Evolutionary conservation across 163 green algal species (phyloP), one percentile per base, ranked within the genome.

Genomic region (Scenedesmus sp.): DNA sequence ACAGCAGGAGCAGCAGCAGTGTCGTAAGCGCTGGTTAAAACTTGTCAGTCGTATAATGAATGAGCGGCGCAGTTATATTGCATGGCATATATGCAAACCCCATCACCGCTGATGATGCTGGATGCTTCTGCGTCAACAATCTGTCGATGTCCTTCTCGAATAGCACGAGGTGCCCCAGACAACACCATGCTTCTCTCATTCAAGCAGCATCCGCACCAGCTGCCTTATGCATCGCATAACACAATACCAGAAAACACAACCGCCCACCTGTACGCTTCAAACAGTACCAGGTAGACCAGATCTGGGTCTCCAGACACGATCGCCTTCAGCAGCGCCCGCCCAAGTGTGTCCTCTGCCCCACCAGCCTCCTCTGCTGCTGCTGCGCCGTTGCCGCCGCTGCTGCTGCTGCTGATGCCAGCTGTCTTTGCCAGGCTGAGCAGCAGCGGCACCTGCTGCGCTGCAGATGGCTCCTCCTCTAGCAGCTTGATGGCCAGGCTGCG

Each of bases 291-390:
- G 86, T 97, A 96, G 18, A 97, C 94, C 34, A 97, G 92, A 92
- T 97, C 94, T 0, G 96, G 95, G 93, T 98, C 96, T 0, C 96
- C 96, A 87, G 94, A 96, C 66, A 96, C 94, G 6, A 97, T 83
- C 2, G 96, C 96, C 62, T 95, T 95, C 13, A 92, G 90, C 83
- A 98, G 91, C 12, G 96, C 97, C 1, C 94, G 84, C 54, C 82
- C 85, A 7, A 95, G 55, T 2, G 88, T 91, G 20, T 96, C 94
- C 16, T 97, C 95, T 12, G 91, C 93, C 64, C 74, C 74, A 56
- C 9, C 1, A 12, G 59, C 13, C 13, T 76, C 56, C 9, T 18
- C 52, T 54, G 79, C n/a, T 5, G 6, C 46, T 54, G 83, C 83
- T 57, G 16, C 18, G 8, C 46, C 13, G n/a, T 18, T 83, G 26